Conservation (phyloP, 164 flowering plant species). For the Kalanchoe fedtschenkoi region DNA sequence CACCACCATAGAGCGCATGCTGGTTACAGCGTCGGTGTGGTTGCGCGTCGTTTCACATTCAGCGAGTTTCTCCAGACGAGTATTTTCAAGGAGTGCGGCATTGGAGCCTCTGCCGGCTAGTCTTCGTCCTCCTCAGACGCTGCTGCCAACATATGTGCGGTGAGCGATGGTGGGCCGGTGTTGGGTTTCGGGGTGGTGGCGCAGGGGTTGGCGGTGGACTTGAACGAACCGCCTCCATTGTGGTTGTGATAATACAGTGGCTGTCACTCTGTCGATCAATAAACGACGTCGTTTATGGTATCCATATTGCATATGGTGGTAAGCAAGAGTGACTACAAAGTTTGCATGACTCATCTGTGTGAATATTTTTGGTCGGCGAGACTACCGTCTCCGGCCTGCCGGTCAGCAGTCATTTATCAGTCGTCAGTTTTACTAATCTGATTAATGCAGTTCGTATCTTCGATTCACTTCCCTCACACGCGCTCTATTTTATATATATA, state of each 20-base stretch:
- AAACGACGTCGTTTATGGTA: background rate
- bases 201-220: slow-evolving; percentile 53
- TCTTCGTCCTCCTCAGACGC: background rate
- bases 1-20: too few species aligned
- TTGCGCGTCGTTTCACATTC: slow-evolving; percentile 9
- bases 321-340: too few species aligned
- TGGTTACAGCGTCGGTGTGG: background rate
- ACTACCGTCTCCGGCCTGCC: slow-evolving; percentile 1
- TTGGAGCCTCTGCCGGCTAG: background rate
- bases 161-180: background rate
- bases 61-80: slow-evolving; percentile 27
- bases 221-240: slow-evolving; percentile 68
- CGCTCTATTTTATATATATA: too few species aligned
- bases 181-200: slow-evolving; percentile 22
- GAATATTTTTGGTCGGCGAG: too few species aligned
- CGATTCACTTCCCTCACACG: too few species aligned
- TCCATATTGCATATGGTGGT: too few species aligned
- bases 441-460: too few species aligned
- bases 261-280: background rate
- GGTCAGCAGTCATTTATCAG: too few species aligned
- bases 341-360: background rate
- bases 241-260: slow-evolving; percentile 24
- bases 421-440: too few species aligned
- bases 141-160: background rate
- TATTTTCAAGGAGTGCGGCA: slow-evolving; percentile 13